Conservation (phyloP, 2,329 filamentous ascomycete species). For the Thielaviopsis ethacetica region DNA sequence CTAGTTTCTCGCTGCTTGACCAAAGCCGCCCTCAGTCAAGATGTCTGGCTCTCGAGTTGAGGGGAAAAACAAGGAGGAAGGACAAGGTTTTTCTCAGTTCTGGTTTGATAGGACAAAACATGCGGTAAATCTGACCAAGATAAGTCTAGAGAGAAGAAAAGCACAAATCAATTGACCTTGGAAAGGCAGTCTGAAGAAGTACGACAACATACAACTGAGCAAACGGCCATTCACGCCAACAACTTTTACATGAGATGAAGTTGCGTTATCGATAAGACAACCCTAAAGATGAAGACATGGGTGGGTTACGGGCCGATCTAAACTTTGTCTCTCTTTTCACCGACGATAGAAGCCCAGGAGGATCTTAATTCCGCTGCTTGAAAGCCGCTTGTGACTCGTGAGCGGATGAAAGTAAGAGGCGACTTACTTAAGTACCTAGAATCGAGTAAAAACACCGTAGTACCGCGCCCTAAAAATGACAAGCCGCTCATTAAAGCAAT, state of each 20-base stretch:
- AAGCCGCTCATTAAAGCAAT: not conserved
- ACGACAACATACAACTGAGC: not conserved
- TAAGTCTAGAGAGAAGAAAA: too few relatives aligned
- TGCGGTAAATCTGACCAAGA: too few relatives aligned
- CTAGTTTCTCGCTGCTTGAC: too few relatives aligned
- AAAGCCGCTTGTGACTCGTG: not conserved
- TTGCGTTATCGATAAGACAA: not conserved
- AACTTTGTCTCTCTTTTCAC: too few relatives aligned
- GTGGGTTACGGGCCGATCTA: not conserved
- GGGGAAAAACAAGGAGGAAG: too few relatives aligned
- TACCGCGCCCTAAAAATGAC: not conserved
- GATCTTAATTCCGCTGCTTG: not conserved
- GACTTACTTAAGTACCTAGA: not conserved
- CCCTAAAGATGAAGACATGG: not conserved
- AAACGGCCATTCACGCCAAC: not conserved
- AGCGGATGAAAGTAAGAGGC: too few relatives aligned
- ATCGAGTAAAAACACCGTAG: not conserved
- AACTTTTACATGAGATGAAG: not conserved
- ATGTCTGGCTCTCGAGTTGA: too few relatives aligned
- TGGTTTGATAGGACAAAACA: too few relatives aligned
- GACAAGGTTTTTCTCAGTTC: too few relatives aligned
- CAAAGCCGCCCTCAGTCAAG: too few relatives aligned
- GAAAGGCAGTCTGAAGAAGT: too few relatives aligned
- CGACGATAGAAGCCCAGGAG: not conserved
- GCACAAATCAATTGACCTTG: too few relatives aligned